phyloP scores from a whole-genome alignment of 208 protist species.

The Vickermania spadyakhi region DNA sequence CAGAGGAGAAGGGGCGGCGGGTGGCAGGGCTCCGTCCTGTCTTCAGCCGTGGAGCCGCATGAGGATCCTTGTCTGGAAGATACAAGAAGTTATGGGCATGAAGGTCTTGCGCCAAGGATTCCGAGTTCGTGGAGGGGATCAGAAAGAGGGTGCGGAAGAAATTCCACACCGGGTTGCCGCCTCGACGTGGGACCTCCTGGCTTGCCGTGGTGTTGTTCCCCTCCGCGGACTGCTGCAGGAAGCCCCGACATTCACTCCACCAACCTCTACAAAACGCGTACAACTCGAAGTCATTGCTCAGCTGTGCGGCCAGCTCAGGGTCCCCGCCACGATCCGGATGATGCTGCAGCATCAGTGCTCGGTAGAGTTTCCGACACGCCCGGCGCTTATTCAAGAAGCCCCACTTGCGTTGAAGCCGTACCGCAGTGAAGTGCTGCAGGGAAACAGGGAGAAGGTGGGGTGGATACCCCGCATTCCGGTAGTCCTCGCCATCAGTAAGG shows the following conservation, averaged over 20 bases:
- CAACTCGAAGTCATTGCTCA: slow-evolving; percentile 67
- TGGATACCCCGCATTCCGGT: slow-evolving; percentile 41
- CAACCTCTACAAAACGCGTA: slow-evolving; percentile 65
- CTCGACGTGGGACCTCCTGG: slow-evolving; percentile 11
- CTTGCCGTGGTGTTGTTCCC: neutral
- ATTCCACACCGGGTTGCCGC: slow-evolving; percentile 37
- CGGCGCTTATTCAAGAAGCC: slow-evolving; percentile 51
- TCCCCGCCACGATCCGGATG: slow-evolving; percentile 62
- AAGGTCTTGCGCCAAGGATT: slow-evolving; percentile 39
- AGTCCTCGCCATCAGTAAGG: slow-evolving; percentile 48
- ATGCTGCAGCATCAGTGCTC: slow-evolving; percentile 50
- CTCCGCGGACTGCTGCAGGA: slow-evolving; percentile 8
- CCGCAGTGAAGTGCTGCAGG: slow-evolving; percentile 69
- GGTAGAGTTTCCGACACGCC: slow-evolving; percentile 50
- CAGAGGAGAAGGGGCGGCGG: too few relatives aligned
- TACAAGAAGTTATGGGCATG: slow-evolving; percentile 5
- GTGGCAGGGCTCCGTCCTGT: too few relatives aligned
- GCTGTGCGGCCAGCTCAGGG: slow-evolving; percentile 39
- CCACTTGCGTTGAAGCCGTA: slow-evolving; percentile 71
- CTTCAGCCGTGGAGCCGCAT: too few relatives aligned
- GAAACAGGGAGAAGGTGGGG: slow-evolving; percentile 56
- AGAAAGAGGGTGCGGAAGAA: slow-evolving; percentile 64
- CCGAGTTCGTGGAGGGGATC: slow-evolving; percentile 39
- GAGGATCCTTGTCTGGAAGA: too few relatives aligned
- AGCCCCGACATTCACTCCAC: slow-evolving; percentile 29